These are phyloP conservation scores for Talaromyces rugulosus DNA, from an alignment of 2,329 filamentous ascomycete species.

Conservation along the genomic window DNA sequence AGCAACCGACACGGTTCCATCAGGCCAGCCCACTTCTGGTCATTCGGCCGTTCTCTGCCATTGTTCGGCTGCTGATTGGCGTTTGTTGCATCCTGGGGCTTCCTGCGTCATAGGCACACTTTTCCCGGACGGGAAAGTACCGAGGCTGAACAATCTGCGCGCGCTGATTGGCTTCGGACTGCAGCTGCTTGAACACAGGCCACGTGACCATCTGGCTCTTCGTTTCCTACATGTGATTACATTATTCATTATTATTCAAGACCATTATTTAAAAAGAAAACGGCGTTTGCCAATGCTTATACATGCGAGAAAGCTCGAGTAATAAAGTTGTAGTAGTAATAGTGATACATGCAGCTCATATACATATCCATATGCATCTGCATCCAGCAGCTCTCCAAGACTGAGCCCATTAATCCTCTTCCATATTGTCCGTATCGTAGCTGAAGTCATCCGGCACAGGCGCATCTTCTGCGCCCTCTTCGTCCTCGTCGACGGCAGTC, in stretches of 20 bases:
- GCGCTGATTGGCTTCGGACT: neutral
- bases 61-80: conserved; percentile 17
- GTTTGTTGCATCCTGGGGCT: neutral
- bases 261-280: neutral
- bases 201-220: neutral
- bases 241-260: neutral
- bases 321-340: conserved; percentile 5
- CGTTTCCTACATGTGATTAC: neutral
- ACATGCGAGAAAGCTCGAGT: conserved; percentile 3
- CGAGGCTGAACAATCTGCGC: conserved; percentile 16
- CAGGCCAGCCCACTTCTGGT: neutral
- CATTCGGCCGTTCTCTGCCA: neutral
- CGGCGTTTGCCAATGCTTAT: conserved; percentile 2
- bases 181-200: too few relatives aligned
- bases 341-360: conserved; percentile 13
- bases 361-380: conserved; percentile 7
- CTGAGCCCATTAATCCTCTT: conserved; percentile 19
- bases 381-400: neutral
- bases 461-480: conserved; percentile 46
- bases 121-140: conserved; percentile 15
- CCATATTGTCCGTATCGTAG: conserved; percentile 42
- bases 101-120: conserved; percentile 15
- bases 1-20: neutral
- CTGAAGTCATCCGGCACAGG: conserved; percentile 45
- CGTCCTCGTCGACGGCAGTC: conserved; percentile 76